Percentiles rank a stretch among this genome's conserved stretches.
These are phyloP conservation scores for Xanthoconium stramineum DNA, from an alignment of 768 basidiomycete species.

Conservation along the genomic window DNA sequence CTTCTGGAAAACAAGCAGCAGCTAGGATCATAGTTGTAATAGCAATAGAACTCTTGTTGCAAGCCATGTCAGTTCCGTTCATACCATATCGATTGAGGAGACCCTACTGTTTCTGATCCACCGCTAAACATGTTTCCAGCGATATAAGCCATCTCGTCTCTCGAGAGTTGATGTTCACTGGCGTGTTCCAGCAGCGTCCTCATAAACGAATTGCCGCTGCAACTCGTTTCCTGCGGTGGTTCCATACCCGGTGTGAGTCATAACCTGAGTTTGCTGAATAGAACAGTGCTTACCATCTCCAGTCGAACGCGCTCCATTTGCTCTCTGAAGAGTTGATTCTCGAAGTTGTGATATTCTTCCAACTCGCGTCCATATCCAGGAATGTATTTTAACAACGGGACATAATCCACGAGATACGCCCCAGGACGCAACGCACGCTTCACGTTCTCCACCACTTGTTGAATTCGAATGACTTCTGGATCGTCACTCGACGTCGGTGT, in stretches of 20 bases:
- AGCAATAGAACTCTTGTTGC: conserved; percentile 41
- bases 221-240: conserved; percentile 6
- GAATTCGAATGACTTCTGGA: conserved; percentile 20
- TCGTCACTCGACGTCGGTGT: conserved; percentile 20
- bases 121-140: conserved; percentile 59
- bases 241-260: not conserved
- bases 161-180: conserved; percentile 43
- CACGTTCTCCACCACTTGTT: conserved; percentile 21
- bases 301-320: conserved; percentile 44
- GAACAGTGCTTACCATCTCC: conserved; percentile 35
- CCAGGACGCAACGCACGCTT: conserved; percentile 30
- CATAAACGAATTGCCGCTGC: conserved; percentile 37
- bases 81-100: not conserved
- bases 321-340: conserved; percentile 45
- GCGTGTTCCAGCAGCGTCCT: conserved; percentile 50
- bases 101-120: conserved; percentile 48
- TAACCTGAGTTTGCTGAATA: too few relatives aligned
- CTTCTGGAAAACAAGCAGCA: conserved; percentile 49
- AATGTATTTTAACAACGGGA: conserved; percentile 39
- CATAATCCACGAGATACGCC: conserved; percentile 32
- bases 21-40: conserved; percentile 53
- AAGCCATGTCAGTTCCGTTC: not conserved
- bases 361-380: conserved; percentile 57
- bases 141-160: conserved; percentile 55
- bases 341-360: conserved; percentile 47